Evolutionary conservation across 306 rosid genomes (phyloP), one percentile per base, ranked within the genome.

Genomic region (Pyrus bretschneideri): DNA sequence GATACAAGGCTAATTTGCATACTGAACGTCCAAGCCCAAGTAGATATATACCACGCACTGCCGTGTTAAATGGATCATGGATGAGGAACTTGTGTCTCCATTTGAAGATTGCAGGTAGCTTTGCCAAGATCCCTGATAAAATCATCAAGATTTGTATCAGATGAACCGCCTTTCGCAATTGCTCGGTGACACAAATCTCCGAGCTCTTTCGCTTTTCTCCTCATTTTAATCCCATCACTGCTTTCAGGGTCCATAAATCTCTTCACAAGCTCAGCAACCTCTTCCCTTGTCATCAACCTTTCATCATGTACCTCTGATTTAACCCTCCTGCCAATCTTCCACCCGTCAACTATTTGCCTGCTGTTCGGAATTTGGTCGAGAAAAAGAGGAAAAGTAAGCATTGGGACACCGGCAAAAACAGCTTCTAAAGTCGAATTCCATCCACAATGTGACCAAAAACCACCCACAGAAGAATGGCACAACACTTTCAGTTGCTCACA

Each of bases 191-290:
- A 76, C 61, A 60, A 14, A 12, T 75, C 64, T n/a, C 66, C 11
- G 19, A 69, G 55, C 30, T 85, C 73, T 60, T 38, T 79, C 0
- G 70, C 83, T 70, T 74, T 71, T 33, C 72, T 66, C 68, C 89
- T 83, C 69, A 83, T 67, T 75, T 79, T 79, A 45, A 69, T 76
- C 46, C 75, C 76, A 54, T 83, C 81, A 33, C 54, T 17, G 55
- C 79, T 76, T 81, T 71, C 69, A 23, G 63, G 33, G 72, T 88
- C 74, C 86, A 88, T 83, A 13, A 88, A 88, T 25, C 74, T 75
- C 30, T 31, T 27, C 31, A 85, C 75, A 44, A 79, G 42, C 42
- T 71, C 77, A 23, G 75, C 72, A 71, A 85, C 70, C 65, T 88
- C 85, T 51, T 83, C 86, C 58, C 83, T 77, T 13, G 17, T 76